Evolutionary conservation across 805 yeast species (phyloP), one percentile per base, ranked within the genome.

Genomic region (Wickerhamiella musiphila): DNA sequence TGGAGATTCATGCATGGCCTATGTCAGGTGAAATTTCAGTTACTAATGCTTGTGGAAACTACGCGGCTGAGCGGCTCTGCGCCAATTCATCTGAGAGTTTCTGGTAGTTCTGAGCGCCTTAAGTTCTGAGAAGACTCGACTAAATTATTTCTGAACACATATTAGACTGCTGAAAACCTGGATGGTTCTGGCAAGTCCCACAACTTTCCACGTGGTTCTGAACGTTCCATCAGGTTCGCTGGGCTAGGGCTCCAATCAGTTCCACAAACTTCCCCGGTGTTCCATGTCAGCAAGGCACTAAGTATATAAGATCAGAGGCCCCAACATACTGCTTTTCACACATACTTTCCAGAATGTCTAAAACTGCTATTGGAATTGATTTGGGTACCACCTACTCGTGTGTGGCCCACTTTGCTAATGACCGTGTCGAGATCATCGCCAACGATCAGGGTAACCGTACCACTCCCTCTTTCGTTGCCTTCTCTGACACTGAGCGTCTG

Each of bases 371-470:
- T 39, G 47, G 47, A 23, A 43, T 43, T 37, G 47, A 82, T 69
- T 76, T 83, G 66, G 94, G 95, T 56, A 84, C 96, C 43, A 84
- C 96, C 5, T 84, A 84, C 70, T 84, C 94, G 9, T 84, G 95
- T 72, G 96, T 86, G 40, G 96, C 94, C 51, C 83, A 70, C 58
- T 73, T 68, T 57, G 57, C 75, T 31, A 77, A 78, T 49, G 92
- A 79, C 54, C 67, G 93, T 49, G 95, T 84, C 38, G 95, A 86
- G 54, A 84, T 84, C 53, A 73, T 84, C 51, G 94, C 95, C 49
- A 84, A 84, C 54, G 94, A 84, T 59, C 95, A 86, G 65, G 96
- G 96, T 67, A 84, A 86, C 70, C 78, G 95, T 68, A 86, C 93
- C 41, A 84, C 95, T 13, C 95, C 95, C 23, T 83, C 95, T 22